Conservation (phyloP, 805 yeast genomes). For the Candida manassasensis region DNA sequence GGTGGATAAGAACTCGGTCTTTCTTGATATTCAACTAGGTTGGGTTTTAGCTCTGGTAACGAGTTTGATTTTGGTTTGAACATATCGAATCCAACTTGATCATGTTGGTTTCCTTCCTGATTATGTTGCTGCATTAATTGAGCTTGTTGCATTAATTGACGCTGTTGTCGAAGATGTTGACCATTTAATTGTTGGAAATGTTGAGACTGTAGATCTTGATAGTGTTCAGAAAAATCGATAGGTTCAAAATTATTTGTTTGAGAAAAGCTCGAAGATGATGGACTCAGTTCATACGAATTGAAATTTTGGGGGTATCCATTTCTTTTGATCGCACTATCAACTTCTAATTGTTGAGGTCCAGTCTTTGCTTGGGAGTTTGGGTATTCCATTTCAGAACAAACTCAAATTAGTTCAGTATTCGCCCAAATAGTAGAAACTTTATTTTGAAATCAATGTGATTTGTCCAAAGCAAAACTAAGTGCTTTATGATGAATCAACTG, state of each 20-base stretch:
- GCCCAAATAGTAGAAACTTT: too few relatives aligned
- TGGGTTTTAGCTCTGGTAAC: neutral
- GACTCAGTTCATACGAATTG: neutral
- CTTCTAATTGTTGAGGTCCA: neutral
- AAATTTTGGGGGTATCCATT: neutral
- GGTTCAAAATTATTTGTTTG: neutral
- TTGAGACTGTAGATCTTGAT: neutral
- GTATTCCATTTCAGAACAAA: too few relatives aligned
- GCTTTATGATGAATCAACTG: too few relatives aligned
- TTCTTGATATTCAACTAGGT: neutral
- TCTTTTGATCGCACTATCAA: neutral
- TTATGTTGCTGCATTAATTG: neutral
- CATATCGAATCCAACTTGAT: neutral
- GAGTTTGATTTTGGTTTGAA: neutral
- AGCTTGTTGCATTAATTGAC: neutral
- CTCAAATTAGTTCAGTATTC: too few relatives aligned
- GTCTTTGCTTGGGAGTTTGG: constrained; percentile 1
- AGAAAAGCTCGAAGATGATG: too few relatives aligned
- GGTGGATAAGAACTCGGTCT: neutral
- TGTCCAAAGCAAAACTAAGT: too few relatives aligned
- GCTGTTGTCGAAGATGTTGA: neutral
- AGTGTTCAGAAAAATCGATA: neutral
- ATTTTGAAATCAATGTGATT: too few relatives aligned
- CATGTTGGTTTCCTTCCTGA: neutral
- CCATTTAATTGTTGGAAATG: neutral